phyloP scores from a whole-genome alignment of 2,329 filamentous ascomycete genomes.

The Cladophialophora immunda region DNA sequence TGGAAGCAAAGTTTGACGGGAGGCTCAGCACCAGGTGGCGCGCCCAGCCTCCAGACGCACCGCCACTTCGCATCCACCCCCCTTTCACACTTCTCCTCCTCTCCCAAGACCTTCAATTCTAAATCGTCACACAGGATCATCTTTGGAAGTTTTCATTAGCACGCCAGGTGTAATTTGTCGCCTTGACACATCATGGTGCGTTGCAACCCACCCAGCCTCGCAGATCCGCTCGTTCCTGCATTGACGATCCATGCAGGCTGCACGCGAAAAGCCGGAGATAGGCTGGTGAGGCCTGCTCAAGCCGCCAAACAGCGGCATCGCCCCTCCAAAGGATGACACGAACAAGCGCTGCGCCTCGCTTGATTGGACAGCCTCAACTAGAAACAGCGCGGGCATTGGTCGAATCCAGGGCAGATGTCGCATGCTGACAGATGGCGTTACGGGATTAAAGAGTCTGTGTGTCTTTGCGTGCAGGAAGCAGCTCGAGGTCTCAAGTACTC shows the following conservation, averaged over 20 bases:
- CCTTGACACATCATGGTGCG: neutral
- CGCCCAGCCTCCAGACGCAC: too few relatives aligned
- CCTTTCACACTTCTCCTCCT: neutral
- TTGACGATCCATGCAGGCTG: neutral
- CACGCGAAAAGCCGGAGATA: neutral
- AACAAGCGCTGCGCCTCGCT: neutral
- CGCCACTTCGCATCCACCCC: too few relatives aligned
- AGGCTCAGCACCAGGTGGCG: too few relatives aligned
- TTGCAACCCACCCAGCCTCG: neutral
- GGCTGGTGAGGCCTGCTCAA: neutral
- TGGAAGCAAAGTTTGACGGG: too few relatives aligned
- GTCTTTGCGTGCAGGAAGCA: neutral
- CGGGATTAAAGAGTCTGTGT: neutral
- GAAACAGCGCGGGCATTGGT: neutral
- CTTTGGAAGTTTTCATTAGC: neutral
- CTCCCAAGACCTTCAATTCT: neutral
- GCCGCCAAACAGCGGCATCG: neutral
- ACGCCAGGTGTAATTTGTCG: neutral
- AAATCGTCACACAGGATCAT: neutral
- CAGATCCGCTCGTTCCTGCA: neutral
- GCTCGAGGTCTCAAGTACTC: too few relatives aligned
- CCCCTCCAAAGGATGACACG: constrained; percentile 14
- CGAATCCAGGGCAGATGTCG: neutral
- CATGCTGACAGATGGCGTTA: neutral
- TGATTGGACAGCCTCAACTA: neutral